Percentiles rank a stretch among this genome's conserved stretches.
phyloP scores from a whole-genome alignment of 2,329 filamentous ascomycete genomes.

The Beauveria asiatica region DNA sequence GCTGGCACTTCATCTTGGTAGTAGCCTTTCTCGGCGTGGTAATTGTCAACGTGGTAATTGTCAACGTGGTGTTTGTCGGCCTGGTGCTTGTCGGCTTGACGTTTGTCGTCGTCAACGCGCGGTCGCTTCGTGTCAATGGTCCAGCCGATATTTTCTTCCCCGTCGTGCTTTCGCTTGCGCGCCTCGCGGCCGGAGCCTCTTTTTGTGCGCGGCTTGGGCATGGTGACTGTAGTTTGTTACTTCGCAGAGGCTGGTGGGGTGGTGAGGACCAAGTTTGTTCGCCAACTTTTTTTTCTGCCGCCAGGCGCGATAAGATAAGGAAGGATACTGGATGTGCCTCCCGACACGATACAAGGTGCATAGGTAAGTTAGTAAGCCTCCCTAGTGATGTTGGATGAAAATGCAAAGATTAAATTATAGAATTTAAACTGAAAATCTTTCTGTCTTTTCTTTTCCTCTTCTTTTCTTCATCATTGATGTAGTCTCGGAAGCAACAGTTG shows the following conservation, averaged over 20 bases:
- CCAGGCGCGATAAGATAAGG: conserved; percentile 9
- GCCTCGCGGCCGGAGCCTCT: conserved; percentile 30
- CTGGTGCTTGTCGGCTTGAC: conserved; percentile 16
- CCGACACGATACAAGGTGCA: too few relatives aligned
- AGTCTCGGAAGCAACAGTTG: too few relatives aligned
- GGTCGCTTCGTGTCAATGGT: conserved; percentile 19
- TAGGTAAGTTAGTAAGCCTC: too few relatives aligned
- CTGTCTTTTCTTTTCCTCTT: too few relatives aligned
- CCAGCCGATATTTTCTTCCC: conserved; percentile 16
- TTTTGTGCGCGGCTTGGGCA: conserved; percentile 38
- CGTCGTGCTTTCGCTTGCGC: conserved; percentile 31
- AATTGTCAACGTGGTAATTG: conserved; percentile 14
- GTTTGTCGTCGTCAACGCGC: conserved; percentile 15
- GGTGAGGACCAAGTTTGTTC: not conserved
- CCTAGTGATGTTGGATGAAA: too few relatives aligned
- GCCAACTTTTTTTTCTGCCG: conserved; percentile 5
- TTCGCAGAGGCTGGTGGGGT: not conserved
- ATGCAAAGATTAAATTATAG: too few relatives aligned
- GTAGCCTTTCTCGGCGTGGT: not conserved
- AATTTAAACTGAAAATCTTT: too few relatives aligned
- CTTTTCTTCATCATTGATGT: too few relatives aligned
- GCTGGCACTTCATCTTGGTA: conserved; percentile 13
- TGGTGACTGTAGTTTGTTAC: conserved; percentile 18
- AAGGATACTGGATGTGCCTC: not conserved
- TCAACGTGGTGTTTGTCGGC: conserved; percentile 12